Evolutionary conservation across 2,329 filamentous ascomycete species (phyloP).

Genomic region (Aspergillus udagawae): DNA sequence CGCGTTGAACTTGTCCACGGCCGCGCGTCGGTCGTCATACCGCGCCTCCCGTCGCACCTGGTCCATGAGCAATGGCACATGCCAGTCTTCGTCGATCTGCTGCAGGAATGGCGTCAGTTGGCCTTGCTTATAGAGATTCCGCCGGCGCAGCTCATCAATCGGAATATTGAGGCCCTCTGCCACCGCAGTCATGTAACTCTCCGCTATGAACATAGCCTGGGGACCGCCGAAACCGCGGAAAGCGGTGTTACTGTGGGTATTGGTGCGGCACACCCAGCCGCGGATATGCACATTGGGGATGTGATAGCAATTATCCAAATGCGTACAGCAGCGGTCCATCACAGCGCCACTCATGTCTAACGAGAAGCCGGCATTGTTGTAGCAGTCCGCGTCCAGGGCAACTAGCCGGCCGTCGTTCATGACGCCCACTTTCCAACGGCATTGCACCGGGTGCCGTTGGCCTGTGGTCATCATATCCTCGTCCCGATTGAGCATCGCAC

Average conservation of each 20-base stretch:
- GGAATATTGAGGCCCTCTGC: slow-evolving; percentile 83
- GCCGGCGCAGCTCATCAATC: slow-evolving; percentile 72
- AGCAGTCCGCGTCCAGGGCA: slow-evolving; percentile 83
- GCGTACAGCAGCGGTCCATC: slow-evolving; percentile 77
- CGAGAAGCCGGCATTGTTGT: slow-evolving; percentile 82
- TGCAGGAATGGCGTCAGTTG: slow-evolving; percentile 92
- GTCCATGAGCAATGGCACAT: slow-evolving; percentile 92
- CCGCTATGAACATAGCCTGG: slow-evolving; percentile 91
- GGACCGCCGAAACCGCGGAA: slow-evolving; percentile 97
- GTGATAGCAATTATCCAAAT: slow-evolving; percentile 83
- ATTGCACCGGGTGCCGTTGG: slow-evolving; percentile 89
- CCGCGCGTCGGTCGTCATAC: slow-evolving; percentile 67
- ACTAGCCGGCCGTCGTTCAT: slow-evolving; percentile 90
- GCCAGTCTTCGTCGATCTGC: slow-evolving; percentile 73
- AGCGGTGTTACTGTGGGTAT: slow-evolving; percentile 95
- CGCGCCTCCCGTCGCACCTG: slow-evolving; percentile 75
- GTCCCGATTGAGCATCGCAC: slow-evolving; percentile 94
- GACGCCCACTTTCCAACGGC: slow-evolving; percentile 86
- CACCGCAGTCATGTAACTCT: slow-evolving; percentile 84
- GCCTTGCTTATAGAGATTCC: slow-evolving; percentile 79
- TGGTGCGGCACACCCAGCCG: slow-evolving; percentile 85
- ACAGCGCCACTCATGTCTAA: slow-evolving; percentile 72
- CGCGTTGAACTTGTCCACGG: slow-evolving; percentile 74
- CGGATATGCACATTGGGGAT: slow-evolving; percentile 86
- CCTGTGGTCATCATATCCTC: slow-evolving; percentile 92